These are phyloP conservation scores for Serendipita sp. DNA, from an alignment of 768 basidiomycete species.

Conservation along the genomic window DNA sequence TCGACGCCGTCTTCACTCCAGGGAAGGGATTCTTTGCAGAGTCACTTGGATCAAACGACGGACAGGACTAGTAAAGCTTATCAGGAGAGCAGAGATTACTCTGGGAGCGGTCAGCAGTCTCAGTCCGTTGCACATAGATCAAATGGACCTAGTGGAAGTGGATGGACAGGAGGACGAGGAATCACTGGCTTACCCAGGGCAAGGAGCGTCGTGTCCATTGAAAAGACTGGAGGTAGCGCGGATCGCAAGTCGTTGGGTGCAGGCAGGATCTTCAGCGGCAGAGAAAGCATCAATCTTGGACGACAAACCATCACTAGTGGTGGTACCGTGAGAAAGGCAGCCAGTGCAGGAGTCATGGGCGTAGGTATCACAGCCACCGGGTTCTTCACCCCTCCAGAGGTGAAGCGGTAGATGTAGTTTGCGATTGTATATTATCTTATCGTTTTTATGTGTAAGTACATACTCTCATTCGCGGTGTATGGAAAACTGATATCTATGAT, in stretches of 20 bases:
- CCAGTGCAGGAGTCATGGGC: slow-evolving; percentile 62
- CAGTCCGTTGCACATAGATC: background rate
- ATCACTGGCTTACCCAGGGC: slow-evolving; percentile 27
- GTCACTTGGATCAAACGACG: background rate
- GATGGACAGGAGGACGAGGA: slow-evolving; percentile 14
- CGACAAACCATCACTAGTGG: slow-evolving; percentile 27
- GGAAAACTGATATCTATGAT: too few relatives aligned
- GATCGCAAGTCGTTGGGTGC: slow-evolving; percentile 10
- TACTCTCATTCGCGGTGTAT: background rate
- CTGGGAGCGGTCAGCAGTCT: slow-evolving; percentile 8
- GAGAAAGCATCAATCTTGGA: slow-evolving; percentile 37
- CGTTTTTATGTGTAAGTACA: background rate
- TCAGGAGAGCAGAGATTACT: background rate
- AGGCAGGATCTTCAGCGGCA: slow-evolving; percentile 20
- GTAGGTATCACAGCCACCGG: slow-evolving; percentile 60
- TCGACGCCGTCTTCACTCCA: background rate
- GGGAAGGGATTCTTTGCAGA: background rate
- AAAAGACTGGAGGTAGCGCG: slow-evolving; percentile 24
- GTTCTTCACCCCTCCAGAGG: slow-evolving; percentile 49
- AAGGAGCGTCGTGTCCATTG: slow-evolving; percentile 51
- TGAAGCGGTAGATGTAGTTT: background rate
- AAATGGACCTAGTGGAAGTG: slow-evolving; percentile 6
- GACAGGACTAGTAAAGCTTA: background rate
- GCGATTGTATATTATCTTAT: background rate
- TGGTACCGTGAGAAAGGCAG: slow-evolving; percentile 39